Base-by-base conservation (phyloP, 2,329 filamentous ascomycete genomes). In the Aspergillus brunneoviolaceus region DNA sequence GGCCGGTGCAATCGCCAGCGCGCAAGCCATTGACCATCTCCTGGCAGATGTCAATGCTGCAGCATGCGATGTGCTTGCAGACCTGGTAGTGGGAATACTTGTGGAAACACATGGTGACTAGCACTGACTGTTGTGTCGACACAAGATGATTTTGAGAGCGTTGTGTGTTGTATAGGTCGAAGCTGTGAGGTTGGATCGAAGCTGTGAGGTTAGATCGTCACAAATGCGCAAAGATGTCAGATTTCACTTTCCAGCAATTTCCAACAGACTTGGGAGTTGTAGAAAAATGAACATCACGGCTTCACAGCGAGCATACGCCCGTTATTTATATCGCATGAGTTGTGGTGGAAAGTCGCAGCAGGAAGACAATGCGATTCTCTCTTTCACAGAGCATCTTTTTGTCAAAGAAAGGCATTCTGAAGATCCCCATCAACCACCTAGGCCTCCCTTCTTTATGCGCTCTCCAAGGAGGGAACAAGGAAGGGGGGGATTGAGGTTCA, bases 1-100 rank as follows among this genome's bases (percentile, higher is more conserved):
- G 33, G 12, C 33, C 33, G 14, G 3, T 14, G 33, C 33, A 35
- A 35, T 35, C 11, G 14, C 33, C 33, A 35, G 33, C 12, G n/a
- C 65, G 66, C 14, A 72, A 54, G 4, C 49, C 42, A 25, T 67
- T 65, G 23, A 68, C 67, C 47, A 67, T 66, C 1, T 63, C 55
- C n/a, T 58, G 45, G 54, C 70, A 72, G 57, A 63, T 66, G 21
- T 56, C 59, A 19, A 71, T 50, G 2, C 54, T 69, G 58, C 63
- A 70, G 50, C 61, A 63, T 49, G 66, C 60, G 39, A 73, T 69
- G 49, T 73, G 71, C 21, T 70, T 68, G 49, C 70, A 73, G 29
- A 12, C 16, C 11, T 60, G 57, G 49, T 67, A 69, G 57, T 71
- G 69, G 55, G 71, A 67, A 49, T 67, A 70, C 14, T 59, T 69